Base-by-base conservation (phyloP, 768 basidiomycete genomes). In the Podaxis rugospora region DNA sequence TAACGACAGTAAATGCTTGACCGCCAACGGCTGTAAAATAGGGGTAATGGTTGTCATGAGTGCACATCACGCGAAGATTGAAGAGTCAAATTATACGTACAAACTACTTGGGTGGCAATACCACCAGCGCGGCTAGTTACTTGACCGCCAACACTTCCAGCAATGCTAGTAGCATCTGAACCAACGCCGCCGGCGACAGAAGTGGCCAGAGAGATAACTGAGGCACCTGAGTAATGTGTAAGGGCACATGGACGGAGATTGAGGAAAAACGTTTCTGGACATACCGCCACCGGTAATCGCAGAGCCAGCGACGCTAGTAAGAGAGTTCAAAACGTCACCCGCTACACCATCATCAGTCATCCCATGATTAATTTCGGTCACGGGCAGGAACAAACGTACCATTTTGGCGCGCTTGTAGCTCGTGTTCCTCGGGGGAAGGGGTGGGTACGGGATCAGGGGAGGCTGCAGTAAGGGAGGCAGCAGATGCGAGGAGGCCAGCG, bases 1-100 rank as follows among this genome's bases (percentile, higher is more conserved):
- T 86, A 28, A 89, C 71, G 18, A 89, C 68, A 13, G 84, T 89
- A 53, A 76, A 72, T 1, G 75, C 81, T 7, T 72, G 60, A 13
- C 82, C 87, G n/a, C 76, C 85, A 58, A 78, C 66, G 32, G 85
- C 88, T 89, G 60, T 28, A 51, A 61, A 36, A 16, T 32, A 27
- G 35, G 32, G 37, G 28, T 25, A 23, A 50, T 51, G 6, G 37
- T 62, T 18, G 42, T 36, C 37, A 51, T 42, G 16, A 28, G 11
- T 21, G 35, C 9, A 32, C 18, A 42, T 50, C 18, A 32, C 25
- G 42, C 69, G 23, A 66, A 66, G 39, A 67, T 32, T 9, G 62
- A 39, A 68, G 23, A 55, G 27, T n/a, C 16, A 32, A 37, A 40
- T 21, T n/a, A 56, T 44, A 69, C 78, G 54, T 53, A 80, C 81